These are phyloP conservation scores for Volvox carteri DNA, from an alignment of 163 green algal genomes.

Conservation along the genomic window DNA sequence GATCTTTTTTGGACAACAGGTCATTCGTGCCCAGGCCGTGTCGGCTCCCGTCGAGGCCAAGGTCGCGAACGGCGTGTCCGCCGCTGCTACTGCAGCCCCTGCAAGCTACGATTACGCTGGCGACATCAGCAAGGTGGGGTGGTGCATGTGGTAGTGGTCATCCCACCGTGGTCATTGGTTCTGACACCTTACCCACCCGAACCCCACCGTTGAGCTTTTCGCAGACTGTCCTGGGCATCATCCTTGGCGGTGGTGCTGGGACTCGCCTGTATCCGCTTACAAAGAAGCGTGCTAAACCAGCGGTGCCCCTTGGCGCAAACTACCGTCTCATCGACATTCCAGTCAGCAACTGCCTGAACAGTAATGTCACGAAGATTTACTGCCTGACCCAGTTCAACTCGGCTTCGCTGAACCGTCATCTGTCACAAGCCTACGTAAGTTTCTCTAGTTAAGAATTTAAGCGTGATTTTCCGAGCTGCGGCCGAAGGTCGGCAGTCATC, in stretches of 20 bases:
- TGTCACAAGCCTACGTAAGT: conserved; percentile 90
- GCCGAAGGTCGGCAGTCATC: no score
- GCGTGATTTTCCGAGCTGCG: no score
- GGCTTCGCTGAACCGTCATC: conserved; percentile 97
- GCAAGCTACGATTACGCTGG: conserved; percentile 3
- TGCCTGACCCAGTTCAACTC: conserved; percentile 99
- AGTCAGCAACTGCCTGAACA: conserved; percentile 98
- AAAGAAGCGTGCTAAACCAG: conserved; percentile 97
- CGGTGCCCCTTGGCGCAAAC: conserved; percentile 95
- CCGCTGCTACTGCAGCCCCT: neutral
- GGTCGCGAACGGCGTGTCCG: conserved; percentile 4
- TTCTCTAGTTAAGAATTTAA: no score
- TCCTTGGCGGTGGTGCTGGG: conserved; percentile 97
- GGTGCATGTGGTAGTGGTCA: neutral
- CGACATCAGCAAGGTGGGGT: conserved; percentile 52
- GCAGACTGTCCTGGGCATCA: conserved; percentile 92
- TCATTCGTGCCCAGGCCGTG: conserved; percentile 46
- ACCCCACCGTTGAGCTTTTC: no score
- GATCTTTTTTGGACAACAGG: neutral
- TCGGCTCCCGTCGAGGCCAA: neutral
- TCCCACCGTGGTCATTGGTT: no score
- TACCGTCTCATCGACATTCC: conserved; percentile 98
- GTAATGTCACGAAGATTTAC: conserved; percentile 98
- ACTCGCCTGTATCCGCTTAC: conserved; percentile 98
- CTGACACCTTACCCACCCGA: neutral